A percentile compares a stretch with the other conserved stretches of the same genome.
phyloP scores from a whole-genome alignment of 805 yeast genomes.

The Sungouiella blattae region DNA sequence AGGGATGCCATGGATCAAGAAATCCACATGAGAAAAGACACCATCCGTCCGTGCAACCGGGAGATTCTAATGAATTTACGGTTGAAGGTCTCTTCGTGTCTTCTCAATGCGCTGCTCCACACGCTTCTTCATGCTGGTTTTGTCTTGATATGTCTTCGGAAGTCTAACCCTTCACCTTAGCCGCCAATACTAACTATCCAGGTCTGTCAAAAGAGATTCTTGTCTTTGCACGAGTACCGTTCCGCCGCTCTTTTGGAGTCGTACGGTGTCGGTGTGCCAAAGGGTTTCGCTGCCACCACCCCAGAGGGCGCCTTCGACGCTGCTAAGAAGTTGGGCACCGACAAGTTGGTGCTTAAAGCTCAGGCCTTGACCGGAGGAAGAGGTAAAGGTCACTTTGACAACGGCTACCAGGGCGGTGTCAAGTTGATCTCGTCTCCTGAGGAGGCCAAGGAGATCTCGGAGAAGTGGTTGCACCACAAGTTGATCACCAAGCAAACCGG shows the following conservation, averaged over 20 bases:
- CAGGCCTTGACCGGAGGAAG: slow-evolving; percentile 99
- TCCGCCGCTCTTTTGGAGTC: slow-evolving; percentile 80
- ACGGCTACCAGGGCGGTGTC: slow-evolving; percentile 96
- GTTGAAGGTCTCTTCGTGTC: no score
- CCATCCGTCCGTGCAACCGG: no score
- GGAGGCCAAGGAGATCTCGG: slow-evolving; percentile 83
- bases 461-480: slow-evolving; percentile 87
- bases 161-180: no score
- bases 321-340: slow-evolving; percentile 71
- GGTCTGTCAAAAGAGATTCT: slow-evolving; percentile 53
- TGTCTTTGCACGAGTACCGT: slow-evolving; percentile 94
- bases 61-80: no score
- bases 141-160: background rate
- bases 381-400: slow-evolving; percentile 97
- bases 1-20: no score
- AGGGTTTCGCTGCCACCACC: slow-evolving; percentile 86
- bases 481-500: slow-evolving; percentile 98
- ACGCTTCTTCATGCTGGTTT: background rate
- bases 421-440: slow-evolving; percentile 80
- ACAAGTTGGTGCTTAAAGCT: slow-evolving; percentile 92
- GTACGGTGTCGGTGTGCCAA: slow-evolving; percentile 89
- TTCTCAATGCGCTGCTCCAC: background rate
- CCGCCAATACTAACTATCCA: slow-evolving; percentile 25
- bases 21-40: no score
- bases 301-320: slow-evolving; percentile 82